phyloP scores from a whole-genome alignment of 2,329 filamentous ascomycete species.

The Talaromyces rugulosus region DNA sequence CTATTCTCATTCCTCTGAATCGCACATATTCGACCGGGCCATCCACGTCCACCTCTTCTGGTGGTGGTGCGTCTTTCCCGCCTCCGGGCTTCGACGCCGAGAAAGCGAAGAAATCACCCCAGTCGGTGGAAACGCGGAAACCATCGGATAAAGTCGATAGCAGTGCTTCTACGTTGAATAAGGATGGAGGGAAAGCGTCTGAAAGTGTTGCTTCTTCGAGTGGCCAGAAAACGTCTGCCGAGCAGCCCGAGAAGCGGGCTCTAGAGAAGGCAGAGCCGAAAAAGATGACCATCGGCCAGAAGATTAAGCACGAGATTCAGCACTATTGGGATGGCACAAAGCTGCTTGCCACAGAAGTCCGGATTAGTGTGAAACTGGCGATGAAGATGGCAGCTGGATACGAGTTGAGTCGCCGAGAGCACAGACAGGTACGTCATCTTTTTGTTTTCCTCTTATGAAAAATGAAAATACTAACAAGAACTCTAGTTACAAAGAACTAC shows the following conservation, averaged over 20 bases:
- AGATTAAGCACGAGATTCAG: conserved; percentile 86
- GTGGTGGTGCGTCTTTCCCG: conserved; percentile 53
- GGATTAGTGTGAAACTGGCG: conserved; percentile 84
- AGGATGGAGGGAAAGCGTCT: conserved; percentile 25
- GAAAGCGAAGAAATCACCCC: conserved; percentile 80
- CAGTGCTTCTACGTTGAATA: conserved; percentile 33
- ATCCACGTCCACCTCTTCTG: conserved; percentile 42
- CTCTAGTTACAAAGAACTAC: conserved; percentile 76
- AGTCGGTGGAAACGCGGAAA: conserved; percentile 44
- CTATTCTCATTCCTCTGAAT: conserved; percentile 51
- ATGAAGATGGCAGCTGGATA: conserved; percentile 98
- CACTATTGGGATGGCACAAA: conserved; percentile 99
- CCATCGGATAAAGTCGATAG: conserved; percentile 26
- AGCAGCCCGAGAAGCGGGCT: conserved; percentile 49
- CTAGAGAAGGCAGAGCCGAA: conserved; percentile 69
- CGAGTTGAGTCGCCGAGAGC: conserved; percentile 88
- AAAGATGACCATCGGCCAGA: conserved; percentile 84
- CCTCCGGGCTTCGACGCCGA: conserved; percentile 90
- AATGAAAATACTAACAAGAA: conserved; percentile 10
- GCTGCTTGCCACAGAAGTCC: conserved; percentile 84
- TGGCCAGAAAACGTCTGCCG: conserved; percentile 32
- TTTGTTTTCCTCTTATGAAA: conserved; percentile 8
- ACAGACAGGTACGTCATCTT: conserved; percentile 62
- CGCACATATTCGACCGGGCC: conserved; percentile 56
- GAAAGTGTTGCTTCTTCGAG: conserved; percentile 14